phyloP scores from a whole-genome alignment of 129 eudicot species.

The Calendula officinalis region DNA sequence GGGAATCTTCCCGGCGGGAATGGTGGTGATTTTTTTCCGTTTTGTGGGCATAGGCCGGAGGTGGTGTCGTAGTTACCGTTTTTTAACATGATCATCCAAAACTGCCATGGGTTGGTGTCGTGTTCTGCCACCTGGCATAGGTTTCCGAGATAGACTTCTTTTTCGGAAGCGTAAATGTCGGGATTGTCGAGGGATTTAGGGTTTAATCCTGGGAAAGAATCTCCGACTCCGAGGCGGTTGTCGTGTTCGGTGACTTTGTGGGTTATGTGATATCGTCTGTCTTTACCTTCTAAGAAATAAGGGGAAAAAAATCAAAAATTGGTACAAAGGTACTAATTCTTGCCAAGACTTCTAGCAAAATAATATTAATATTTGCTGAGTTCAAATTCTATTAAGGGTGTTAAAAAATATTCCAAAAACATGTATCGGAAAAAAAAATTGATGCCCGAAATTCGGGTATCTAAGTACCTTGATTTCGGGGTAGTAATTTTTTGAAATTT shows the following conservation, averaged over 20 bases:
- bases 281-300: background rate
- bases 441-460: too few species aligned
- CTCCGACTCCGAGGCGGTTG: slow-evolving; percentile 71
- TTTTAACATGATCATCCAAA: slow-evolving; percentile 80
- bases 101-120: slow-evolving; percentile 56
- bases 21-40: slow-evolving; percentile 57
- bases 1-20: slow-evolving; percentile 62
- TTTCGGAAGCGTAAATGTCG: slow-evolving; percentile 69
- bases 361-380: too few species aligned
- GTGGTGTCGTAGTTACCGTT: slow-evolving; percentile 72
- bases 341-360: too few species aligned
- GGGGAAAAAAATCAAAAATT: too few species aligned
- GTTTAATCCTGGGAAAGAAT: slow-evolving; percentile 50
- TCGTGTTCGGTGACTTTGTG: slow-evolving; percentile 62
- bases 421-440: too few species aligned
- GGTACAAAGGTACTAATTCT: too few species aligned
- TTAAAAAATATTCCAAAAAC: too few species aligned
- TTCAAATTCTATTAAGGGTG: too few species aligned
- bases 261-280: slow-evolving; percentile 15
- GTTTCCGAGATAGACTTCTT: slow-evolving; percentile 62
- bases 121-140: slow-evolving; percentile 50
- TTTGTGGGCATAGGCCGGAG: slow-evolving; percentile 60
- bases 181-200: slow-evolving; percentile 42
- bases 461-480: too few species aligned
- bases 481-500: too few species aligned